Evolutionary conservation across 2,329 filamentous ascomycete genomes (phyloP).

Genomic region (Cadophora sp.): DNA sequence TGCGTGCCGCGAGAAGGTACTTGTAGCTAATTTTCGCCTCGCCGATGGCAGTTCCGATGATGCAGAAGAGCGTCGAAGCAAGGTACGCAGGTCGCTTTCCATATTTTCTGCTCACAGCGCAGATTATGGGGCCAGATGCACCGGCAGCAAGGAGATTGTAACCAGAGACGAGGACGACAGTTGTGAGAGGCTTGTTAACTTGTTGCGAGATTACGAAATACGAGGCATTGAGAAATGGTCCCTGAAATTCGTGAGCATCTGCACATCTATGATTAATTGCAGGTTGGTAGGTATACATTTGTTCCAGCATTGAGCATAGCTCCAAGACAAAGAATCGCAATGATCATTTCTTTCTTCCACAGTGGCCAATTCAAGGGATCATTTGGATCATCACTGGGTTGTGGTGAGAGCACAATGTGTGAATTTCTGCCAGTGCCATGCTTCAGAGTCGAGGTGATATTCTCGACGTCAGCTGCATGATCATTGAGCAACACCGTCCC

Average conservation of each 20-base stretch:
- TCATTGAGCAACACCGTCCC: constrained; percentile 30
- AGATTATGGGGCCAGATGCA: constrained; percentile 28
- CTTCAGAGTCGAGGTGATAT: constrained; percentile 20
- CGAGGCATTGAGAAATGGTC: constrained; percentile 26
- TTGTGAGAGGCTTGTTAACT: constrained; percentile 22
- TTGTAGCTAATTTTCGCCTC: constrained; percentile 23
- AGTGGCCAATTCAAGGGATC: constrained; percentile 53
- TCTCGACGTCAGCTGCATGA: constrained; percentile 23
- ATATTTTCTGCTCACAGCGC: constrained; percentile 29
- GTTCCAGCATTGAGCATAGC: constrained; percentile 45
- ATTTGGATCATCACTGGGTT: constrained; percentile 55
- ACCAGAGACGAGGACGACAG: constrained; percentile 34
- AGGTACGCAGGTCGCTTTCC: constrained; percentile 32
- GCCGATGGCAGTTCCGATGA: constrained; percentile 31
- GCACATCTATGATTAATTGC: no score
- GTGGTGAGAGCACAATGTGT: constrained; percentile 43
- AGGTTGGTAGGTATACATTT: constrained; percentile 8
- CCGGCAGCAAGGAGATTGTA: constrained; percentile 33
- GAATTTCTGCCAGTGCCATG: constrained; percentile 27
- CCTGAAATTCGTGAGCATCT: neutral
- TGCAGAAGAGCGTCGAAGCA: constrained; percentile 25
- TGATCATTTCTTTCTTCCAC: constrained; percentile 49
- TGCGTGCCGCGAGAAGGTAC: constrained; percentile 32
- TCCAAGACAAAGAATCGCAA: constrained; percentile 48
- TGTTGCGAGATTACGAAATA: constrained; percentile 21